Evolutionary conservation across 2,329 filamentous ascomycete species (phyloP).

Genomic region (Xylariaceae sp.): DNA sequence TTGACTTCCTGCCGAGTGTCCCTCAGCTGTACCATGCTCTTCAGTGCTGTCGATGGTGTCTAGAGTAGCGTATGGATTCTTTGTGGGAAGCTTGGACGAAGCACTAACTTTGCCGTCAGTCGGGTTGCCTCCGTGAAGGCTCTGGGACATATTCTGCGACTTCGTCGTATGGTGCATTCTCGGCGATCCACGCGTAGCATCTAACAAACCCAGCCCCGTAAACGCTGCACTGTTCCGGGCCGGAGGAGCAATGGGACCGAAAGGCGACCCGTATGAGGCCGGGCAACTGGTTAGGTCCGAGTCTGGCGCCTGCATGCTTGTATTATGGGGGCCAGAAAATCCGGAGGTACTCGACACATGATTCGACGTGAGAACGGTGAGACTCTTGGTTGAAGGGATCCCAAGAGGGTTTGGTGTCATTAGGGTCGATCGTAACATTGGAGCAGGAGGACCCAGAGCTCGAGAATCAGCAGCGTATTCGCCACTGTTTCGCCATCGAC

Average conservation of each 20-base stretch:
- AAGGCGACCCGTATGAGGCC: conserved; percentile 26
- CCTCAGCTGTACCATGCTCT: too few species aligned
- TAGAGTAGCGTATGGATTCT: too few species aligned
- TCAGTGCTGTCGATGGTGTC: too few species aligned
- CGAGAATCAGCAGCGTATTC: conserved; percentile 13
- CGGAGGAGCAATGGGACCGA: conserved; percentile 30
- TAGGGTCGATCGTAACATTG: conserved; percentile 1
- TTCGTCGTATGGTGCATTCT: neutral
- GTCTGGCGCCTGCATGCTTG: conserved; percentile 3
- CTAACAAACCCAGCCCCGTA: too few species aligned
- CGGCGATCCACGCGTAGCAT: conserved; percentile 4
- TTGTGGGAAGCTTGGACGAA: too few species aligned
- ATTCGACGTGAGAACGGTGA: neutral
- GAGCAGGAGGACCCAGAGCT: conserved; percentile 4
- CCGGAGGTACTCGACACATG: neutral
- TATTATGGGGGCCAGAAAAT: neutral
- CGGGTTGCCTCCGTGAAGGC: too few species aligned
- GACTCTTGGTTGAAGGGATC: too few species aligned
- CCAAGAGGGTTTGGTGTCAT: neutral
- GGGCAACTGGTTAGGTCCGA: conserved; percentile 5
- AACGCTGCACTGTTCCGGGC: conserved; percentile 12
- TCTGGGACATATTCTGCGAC: too few species aligned
- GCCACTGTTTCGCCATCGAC: conserved; percentile 17
- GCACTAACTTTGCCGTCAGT: too few species aligned
- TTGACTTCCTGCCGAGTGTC: too few species aligned